These are phyloP conservation scores for Akanthomyces uredinophilus DNA, from an alignment of 2,329 filamentous ascomycete species.

Conservation along the genomic window DNA sequence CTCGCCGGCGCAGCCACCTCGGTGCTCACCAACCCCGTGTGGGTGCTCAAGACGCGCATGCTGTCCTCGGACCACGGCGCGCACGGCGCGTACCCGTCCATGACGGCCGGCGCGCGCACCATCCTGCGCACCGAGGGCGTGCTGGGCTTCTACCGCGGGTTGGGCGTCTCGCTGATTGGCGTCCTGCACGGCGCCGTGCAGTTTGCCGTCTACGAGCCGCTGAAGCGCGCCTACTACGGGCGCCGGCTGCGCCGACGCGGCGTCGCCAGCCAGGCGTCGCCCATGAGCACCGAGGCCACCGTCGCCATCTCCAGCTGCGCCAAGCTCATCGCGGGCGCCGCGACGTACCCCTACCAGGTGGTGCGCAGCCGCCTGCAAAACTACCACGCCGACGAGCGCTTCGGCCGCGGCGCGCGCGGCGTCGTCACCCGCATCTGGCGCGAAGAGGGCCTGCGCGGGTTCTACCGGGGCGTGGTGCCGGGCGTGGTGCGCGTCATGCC, in stretches of 20 bases:
- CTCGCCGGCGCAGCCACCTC: slow-evolving; percentile 68
- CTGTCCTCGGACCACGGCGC: slow-evolving; percentile 72
- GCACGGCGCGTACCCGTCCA: slow-evolving; percentile 74
- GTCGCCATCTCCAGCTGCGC: slow-evolving; percentile 73
- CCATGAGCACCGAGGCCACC: slow-evolving; percentile 67
- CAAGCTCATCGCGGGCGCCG: slow-evolving; percentile 83
- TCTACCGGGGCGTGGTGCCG: slow-evolving; percentile 86
- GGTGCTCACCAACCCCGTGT: slow-evolving; percentile 86
- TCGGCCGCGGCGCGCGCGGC: slow-evolving; percentile 64
- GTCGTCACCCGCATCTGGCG: slow-evolving; percentile 69
- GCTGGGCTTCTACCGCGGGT: slow-evolving; percentile 79
- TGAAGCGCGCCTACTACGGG: slow-evolving; percentile 53
- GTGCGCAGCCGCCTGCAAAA: slow-evolving; percentile 84
- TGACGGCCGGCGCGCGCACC: slow-evolving; percentile 62
- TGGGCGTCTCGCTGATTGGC: slow-evolving; percentile 76
- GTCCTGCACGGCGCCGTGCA: slow-evolving; percentile 91
- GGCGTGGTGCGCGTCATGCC: slow-evolving; percentile 89
- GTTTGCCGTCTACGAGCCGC: slow-evolving; percentile 87
- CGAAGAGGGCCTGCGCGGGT: slow-evolving; percentile 75
- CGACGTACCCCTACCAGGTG: slow-evolving; percentile 94
- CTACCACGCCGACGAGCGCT: slow-evolving; percentile 72
- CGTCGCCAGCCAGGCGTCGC: slow-evolving; percentile 18
- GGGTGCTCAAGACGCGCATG: slow-evolving; percentile 98
- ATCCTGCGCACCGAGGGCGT: slow-evolving; percentile 69
- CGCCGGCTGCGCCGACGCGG: slow-evolving; percentile 23